Conservation (phyloP, 805 yeast species). For the Blastobotrys terrestris region DNA sequence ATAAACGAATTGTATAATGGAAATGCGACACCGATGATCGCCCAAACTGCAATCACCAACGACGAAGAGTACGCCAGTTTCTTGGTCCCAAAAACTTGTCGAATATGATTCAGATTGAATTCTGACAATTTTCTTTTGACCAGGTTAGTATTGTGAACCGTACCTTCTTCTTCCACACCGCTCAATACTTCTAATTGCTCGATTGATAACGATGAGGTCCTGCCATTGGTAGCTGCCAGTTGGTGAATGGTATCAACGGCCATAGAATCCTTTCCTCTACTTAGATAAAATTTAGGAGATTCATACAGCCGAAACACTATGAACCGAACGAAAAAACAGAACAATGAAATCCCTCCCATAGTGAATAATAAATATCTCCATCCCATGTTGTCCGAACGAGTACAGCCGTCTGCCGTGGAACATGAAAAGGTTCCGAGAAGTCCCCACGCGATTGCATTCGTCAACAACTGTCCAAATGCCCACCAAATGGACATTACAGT, state of each 20-base stretch:
- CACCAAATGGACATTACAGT: conserved; percentile 52
- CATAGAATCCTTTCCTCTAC: conserved; percentile 44
- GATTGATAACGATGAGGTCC: conserved; percentile 37
- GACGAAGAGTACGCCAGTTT: conserved; percentile 39
- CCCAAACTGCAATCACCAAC: conserved; percentile 49
- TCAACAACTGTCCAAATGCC: conserved; percentile 55
- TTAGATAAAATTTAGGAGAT: conserved; percentile 48
- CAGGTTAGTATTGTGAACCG: conserved; percentile 18
- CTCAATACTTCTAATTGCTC: conserved; percentile 35
- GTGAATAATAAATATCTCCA: conserved; percentile 54
- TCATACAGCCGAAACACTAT: conserved; percentile 41
- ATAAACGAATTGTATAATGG: conserved; percentile 50
- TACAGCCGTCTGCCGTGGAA: conserved; percentile 36
- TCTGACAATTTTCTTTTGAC: conserved; percentile 10
- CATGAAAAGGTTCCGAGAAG: conserved; percentile 47
- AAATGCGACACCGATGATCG: conserved; percentile 49
- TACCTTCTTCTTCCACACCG: not conserved
- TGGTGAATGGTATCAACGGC: conserved; percentile 40
- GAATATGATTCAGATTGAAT: conserved; percentile 31
- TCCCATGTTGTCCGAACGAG: conserved; percentile 44
- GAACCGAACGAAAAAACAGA: conserved; percentile 42
- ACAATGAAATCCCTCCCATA: conserved; percentile 46
- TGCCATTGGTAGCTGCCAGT: conserved; percentile 43
- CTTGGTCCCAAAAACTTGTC: conserved; percentile 41
- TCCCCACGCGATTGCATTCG: conserved; percentile 48